These are phyloP conservation scores for Calvatia gigantea DNA, from an alignment of 768 basidiomycete genomes.

Conservation along the genomic window DNA sequence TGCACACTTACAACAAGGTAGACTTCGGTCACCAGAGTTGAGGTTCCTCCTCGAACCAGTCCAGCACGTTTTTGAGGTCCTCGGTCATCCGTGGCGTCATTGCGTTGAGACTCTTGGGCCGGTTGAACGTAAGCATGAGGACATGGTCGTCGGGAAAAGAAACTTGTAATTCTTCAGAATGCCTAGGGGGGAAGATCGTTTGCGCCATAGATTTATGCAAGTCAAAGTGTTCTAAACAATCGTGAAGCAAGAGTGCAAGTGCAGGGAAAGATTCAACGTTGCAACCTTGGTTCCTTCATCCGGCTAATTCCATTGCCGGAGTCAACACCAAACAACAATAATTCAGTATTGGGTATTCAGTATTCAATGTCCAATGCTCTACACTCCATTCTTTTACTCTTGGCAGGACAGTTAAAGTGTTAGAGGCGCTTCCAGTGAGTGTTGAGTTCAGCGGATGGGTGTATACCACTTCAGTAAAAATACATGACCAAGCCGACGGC, in stretches of 20 bases:
- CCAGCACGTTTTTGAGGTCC: slow-evolving; percentile 49
- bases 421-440: too few species aligned
- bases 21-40: slow-evolving; percentile 57
- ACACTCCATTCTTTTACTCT: background rate
- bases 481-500: too few species aligned
- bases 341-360: background rate
- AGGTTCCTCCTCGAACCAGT: slow-evolving; percentile 75
- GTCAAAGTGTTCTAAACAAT: background rate
- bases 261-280: too few species aligned
- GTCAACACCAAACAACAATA: background rate
- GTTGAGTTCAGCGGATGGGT: too few species aligned
- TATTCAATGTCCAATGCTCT: too few species aligned
- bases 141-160: slow-evolving; percentile 37
- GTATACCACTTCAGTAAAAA: too few species aligned
- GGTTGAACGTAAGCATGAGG: slow-evolving; percentile 47
- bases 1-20: background rate
- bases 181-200: slow-evolving; percentile 22
- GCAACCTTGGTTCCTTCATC: background rate
- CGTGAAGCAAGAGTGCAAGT: background rate
- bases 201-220: slow-evolving; percentile 16
- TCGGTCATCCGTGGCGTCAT: slow-evolving; percentile 56
- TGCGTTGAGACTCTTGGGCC: slow-evolving; percentile 71
- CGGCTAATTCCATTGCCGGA: slow-evolving; percentile 12
- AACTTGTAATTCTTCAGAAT: slow-evolving; percentile 34
- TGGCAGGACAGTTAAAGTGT: background rate